Evolutionary conservation across 176 grass and related monocot genomes (phyloP).

Genomic region (Pontederia paniculata): DNA sequence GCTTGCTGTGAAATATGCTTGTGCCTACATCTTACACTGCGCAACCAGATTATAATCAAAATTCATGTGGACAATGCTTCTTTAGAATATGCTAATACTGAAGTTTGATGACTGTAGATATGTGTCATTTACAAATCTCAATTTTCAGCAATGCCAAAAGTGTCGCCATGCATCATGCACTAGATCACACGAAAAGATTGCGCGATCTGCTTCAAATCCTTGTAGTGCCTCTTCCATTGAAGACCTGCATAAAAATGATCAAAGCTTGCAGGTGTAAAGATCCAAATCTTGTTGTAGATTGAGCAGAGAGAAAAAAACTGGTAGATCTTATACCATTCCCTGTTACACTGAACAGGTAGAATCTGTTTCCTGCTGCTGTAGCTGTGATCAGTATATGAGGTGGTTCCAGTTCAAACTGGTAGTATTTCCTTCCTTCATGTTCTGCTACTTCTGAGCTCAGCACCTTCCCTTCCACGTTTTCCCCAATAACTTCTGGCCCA

Average conservation of each 20-base stretch:
- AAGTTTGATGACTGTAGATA: too few relatives aligned
- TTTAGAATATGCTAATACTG: too few relatives aligned
- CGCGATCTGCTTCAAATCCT: conserved; percentile 79
- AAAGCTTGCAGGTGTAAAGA: neutral
- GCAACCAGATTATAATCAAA: too few relatives aligned
- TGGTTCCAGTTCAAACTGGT: conserved; percentile 80
- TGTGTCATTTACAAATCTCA: too few relatives aligned
- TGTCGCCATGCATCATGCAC: neutral
- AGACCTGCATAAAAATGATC: conserved; percentile 41
- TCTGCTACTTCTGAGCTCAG: conserved; percentile 43
- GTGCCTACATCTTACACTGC: too few relatives aligned
- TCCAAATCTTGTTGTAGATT: neutral
- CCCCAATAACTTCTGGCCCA: conserved; percentile 76
- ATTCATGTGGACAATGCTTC: too few relatives aligned
- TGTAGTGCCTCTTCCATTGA: conserved; percentile 94
- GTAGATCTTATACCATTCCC: conserved; percentile 44
- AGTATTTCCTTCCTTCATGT: conserved; percentile 65
- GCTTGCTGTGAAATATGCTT: too few relatives aligned
- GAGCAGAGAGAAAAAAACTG: neutral
- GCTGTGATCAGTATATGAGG: conserved; percentile 87
- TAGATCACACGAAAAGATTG: conserved; percentile 74
- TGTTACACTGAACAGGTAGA: conserved; percentile 87
- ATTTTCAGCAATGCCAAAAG: too few relatives aligned
- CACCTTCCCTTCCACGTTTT: conserved; percentile 92
- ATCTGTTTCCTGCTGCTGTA: conserved; percentile 83